These are phyloP conservation scores for Albizia julibrissin DNA, from an alignment of 306 rosid species.

Conservation along the genomic window DNA sequence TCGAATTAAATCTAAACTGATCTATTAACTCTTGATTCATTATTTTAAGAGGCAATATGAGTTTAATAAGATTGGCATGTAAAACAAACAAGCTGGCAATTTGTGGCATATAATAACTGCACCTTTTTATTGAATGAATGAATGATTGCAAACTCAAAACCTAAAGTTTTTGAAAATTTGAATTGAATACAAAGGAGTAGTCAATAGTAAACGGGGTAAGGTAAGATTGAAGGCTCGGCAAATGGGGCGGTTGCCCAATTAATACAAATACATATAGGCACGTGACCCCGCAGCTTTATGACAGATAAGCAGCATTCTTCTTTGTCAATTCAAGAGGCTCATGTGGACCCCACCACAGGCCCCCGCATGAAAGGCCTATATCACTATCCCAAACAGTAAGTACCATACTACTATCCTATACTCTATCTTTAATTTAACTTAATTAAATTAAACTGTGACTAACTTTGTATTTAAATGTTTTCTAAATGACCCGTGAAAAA, in stretches of 20 bases:
- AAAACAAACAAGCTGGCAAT: background rate
- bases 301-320: background rate
- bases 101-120: background rate
- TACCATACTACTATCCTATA: no score
- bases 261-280: background rate
- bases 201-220: background rate
- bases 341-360: background rate
- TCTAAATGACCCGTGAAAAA: background rate
- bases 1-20: no score
- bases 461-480: background rate
- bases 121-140: background rate
- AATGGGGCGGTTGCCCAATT: background rate
- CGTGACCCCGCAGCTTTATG: conserved; percentile 35
- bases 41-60: no score
- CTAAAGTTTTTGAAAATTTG: background rate
- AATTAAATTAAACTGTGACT: background rate
- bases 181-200: background rate
- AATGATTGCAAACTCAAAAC: background rate
- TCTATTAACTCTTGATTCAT: no score
- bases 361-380: conserved; percentile 1
- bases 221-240: background rate
- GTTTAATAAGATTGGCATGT: no score
- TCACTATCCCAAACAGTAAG: background rate
- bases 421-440: no score
- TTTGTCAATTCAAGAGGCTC: background rate